A percentile compares a stretch with the other conserved stretches of the same genome.
These are phyloP conservation scores for Arbutus unedo DNA, from an alignment of 148 eudicot species.

Conservation along the genomic window DNA sequence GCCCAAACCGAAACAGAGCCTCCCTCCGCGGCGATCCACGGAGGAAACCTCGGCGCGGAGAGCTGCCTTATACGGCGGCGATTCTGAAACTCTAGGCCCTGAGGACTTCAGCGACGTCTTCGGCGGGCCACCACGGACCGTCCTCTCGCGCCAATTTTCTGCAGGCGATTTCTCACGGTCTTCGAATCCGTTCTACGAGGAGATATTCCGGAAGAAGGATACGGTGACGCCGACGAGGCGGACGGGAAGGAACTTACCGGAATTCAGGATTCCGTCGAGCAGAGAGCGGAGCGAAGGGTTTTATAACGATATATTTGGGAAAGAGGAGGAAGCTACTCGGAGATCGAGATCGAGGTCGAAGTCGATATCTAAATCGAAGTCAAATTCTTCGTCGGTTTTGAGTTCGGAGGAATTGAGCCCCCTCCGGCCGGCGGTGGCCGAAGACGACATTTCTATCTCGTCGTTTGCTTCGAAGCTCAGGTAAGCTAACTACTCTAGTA, in stretches of 20 bases:
- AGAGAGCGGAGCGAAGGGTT: conserved; percentile 26
- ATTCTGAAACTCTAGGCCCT: conserved; percentile 21
- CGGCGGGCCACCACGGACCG: conserved; percentile 67
- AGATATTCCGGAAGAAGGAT: conserved; percentile 43
- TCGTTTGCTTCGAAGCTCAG: conserved; percentile 53
- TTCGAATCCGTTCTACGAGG: conserved; percentile 38
- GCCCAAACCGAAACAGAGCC: conserved; percentile 3
- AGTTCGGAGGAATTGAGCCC: conserved; percentile 59
- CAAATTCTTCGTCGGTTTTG: conserved; percentile 57
- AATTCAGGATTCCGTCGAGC: conserved; percentile 47
- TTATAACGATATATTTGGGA: conserved; percentile 38
- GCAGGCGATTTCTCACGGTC: conserved; percentile 25
- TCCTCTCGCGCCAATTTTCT: conserved; percentile 44
- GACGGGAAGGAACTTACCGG: conserved; percentile 47
- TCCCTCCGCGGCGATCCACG: conserved; percentile 24
- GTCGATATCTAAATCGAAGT: conserved; percentile 39
- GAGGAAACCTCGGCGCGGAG: conserved; percentile 19
- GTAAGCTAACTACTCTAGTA: conserved; percentile 22
- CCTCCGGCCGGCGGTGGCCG: conserved; percentile 22
- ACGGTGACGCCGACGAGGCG: conserved; percentile 6
- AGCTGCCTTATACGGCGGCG: conserved; percentile 18
- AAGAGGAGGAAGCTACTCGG: conserved; percentile 18
- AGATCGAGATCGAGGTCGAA: conserved; percentile 29
- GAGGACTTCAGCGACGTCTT: conserved; percentile 69
- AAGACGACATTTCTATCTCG: conserved; percentile 38